These are phyloP conservation scores for Fusarium sacchari DNA, from an alignment of 2,329 filamentous ascomycete genomes.

Conservation along the genomic window DNA sequence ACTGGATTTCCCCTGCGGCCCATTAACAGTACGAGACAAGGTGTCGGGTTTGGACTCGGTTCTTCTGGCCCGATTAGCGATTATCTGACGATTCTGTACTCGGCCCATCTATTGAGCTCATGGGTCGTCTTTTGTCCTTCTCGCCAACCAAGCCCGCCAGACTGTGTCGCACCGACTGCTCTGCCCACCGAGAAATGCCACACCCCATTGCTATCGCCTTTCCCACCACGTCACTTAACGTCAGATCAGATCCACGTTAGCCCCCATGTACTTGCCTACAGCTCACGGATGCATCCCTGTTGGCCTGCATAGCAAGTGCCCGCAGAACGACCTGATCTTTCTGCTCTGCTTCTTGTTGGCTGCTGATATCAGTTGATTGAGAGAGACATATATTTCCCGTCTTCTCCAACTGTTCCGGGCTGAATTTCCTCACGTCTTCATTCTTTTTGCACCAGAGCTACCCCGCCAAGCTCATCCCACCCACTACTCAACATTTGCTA, in stretches of 20 bases:
- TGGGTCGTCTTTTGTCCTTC: slow-evolving; percentile 27
- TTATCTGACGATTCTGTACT: slow-evolving; percentile 35
- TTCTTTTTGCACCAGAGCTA: slow-evolving; percentile 32
- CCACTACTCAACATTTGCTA: slow-evolving; percentile 21
- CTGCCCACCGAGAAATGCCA: slow-evolving; percentile 41
- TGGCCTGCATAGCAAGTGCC: slow-evolving; percentile 38
- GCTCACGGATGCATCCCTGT: slow-evolving; percentile 30
- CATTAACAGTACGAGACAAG: neutral
- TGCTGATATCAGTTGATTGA: slow-evolving; percentile 20
- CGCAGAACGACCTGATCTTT: slow-evolving; percentile 37
- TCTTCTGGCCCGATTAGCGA: slow-evolving; percentile 37
- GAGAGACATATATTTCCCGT: slow-evolving; percentile 37
- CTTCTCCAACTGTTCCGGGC: slow-evolving; percentile 15
- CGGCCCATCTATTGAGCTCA: slow-evolving; percentile 33
- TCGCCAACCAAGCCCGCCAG: slow-evolving; percentile 23
- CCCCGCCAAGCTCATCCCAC: slow-evolving; percentile 31
- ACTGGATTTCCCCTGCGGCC: neutral
- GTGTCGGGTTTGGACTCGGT: slow-evolving; percentile 17
- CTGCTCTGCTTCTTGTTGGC: slow-evolving; percentile 4
- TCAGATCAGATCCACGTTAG: slow-evolving; percentile 39
- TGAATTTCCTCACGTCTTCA: slow-evolving; percentile 23
- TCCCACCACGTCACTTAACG: slow-evolving; percentile 46
- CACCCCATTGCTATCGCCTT: slow-evolving; percentile 38
- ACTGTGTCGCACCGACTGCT: slow-evolving; percentile 36
- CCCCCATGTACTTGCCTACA: slow-evolving; percentile 36